Evolutionary conservation across 768 basidiomycete species (phyloP).

Genomic region (Phlebiopsis flavidoalba): DNA sequence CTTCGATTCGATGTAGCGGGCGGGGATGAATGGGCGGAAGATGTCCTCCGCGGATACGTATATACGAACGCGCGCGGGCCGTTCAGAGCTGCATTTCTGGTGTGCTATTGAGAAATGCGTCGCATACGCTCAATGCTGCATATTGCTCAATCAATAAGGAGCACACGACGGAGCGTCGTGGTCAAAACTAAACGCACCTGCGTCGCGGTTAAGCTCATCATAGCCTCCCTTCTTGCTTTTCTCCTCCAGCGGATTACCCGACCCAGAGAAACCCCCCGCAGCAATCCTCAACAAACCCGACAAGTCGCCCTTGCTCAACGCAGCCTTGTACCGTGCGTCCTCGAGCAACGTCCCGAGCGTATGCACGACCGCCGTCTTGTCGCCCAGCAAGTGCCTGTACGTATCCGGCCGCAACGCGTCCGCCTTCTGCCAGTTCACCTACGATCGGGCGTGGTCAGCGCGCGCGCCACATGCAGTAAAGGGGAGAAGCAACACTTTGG

Average conservation of each 20-base stretch:
- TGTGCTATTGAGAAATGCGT: slow-evolving; percentile 58
- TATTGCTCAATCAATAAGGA: slow-evolving; percentile 5
- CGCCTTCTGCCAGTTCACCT: slow-evolving; percentile 88
- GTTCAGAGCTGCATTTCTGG: slow-evolving; percentile 21
- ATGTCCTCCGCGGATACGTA: slow-evolving; percentile 96
- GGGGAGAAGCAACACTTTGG: slow-evolving; percentile 45
- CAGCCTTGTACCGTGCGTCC: slow-evolving; percentile 72
- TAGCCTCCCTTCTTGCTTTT: slow-evolving; percentile 46
- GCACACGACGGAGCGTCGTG: neutral
- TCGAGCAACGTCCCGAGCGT: slow-evolving; percentile 91
- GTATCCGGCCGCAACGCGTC: slow-evolving; percentile 75
- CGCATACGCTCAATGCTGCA: slow-evolving; percentile 70
- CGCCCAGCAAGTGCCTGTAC: slow-evolving; percentile 63
- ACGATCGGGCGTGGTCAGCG: neutral
- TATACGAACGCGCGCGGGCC: slow-evolving; percentile 76
- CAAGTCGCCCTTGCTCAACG: slow-evolving; percentile 55
- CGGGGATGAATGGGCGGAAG: slow-evolving; percentile 80
- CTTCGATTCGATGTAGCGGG: slow-evolving; percentile 90
- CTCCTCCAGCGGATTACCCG: slow-evolving; percentile 55
- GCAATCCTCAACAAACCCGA: slow-evolving; percentile 46
- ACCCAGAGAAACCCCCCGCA: slow-evolving; percentile 30
- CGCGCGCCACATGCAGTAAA: neutral
- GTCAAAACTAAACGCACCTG: slow-evolving; percentile 52
- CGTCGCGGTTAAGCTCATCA: slow-evolving; percentile 81
- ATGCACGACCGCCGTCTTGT: slow-evolving; percentile 79